phyloP scores from a whole-genome alignment of 2,329 filamentous ascomycete genomes.

The Coniosporium tulheliwenetii region DNA sequence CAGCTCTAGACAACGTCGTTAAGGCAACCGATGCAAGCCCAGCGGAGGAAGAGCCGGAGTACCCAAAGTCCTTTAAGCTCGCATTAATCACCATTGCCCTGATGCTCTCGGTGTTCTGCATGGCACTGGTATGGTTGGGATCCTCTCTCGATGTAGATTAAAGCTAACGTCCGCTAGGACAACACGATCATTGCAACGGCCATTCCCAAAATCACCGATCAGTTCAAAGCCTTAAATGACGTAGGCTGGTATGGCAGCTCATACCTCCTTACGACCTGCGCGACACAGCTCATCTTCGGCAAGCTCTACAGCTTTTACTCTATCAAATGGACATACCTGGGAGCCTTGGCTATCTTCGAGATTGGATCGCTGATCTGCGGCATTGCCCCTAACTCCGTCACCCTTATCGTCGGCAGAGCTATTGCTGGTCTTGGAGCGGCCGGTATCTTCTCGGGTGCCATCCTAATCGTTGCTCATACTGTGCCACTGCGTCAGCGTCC shows the following conservation, averaged over 20 bases:
- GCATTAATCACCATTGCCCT: conserved; percentile 18
- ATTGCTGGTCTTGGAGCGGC: conserved; percentile 34
- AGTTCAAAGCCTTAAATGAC: conserved; percentile 28
- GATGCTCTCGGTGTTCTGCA: conserved; percentile 14
- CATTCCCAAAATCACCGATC: conserved; percentile 31
- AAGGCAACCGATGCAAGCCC: too few species aligned
- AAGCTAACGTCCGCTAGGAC: conserved; percentile 12
- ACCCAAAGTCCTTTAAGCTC: conserved; percentile 17
- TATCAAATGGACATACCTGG: conserved; percentile 30
- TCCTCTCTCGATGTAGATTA: too few species aligned
- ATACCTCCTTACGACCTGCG: conserved; percentile 26
- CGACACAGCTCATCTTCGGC: conserved; percentile 28
- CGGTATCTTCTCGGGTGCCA: conserved; percentile 33
- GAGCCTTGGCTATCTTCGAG: conserved; percentile 32
- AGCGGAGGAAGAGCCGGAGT: conserved; percentile 14
- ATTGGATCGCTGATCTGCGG: conserved; percentile 36
- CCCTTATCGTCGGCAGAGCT: conserved; percentile 35
- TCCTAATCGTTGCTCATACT: conserved; percentile 28
- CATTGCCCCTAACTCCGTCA: conserved; percentile 30
- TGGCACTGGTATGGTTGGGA: conserved; percentile 2
- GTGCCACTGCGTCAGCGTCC: conserved; percentile 31
- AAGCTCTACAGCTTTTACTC: conserved; percentile 31
- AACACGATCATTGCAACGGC: conserved; percentile 34
- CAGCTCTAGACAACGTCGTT: too few species aligned
- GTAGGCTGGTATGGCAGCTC: conserved; percentile 29